Conservation (phyloP, 192 early-diverging fungal species). For the Rhizophlyctis rosea region DNA sequence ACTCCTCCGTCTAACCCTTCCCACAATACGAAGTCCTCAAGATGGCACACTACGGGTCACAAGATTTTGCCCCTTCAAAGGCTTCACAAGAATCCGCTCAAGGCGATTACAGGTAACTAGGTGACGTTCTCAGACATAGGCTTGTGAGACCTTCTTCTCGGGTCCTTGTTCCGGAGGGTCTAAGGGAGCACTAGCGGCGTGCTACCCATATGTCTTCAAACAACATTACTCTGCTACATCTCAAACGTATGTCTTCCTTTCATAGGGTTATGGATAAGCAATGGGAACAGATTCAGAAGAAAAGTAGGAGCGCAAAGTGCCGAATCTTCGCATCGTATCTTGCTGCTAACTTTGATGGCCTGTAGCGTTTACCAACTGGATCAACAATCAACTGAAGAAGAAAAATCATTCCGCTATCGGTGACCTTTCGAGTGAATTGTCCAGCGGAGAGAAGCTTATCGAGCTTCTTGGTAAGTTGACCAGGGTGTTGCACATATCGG, state of each 20-base stretch:
- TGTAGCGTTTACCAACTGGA: slow-evolving; percentile 83
- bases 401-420: slow-evolving; percentile 27
- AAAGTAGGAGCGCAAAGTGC: slow-evolving; percentile 60
- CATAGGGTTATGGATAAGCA: slow-evolving; percentile 63
- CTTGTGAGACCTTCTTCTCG: too few relatives aligned
- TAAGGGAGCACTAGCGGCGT: not conserved
- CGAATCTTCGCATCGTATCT: not conserved
- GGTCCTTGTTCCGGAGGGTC: too few relatives aligned
- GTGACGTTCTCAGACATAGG: too few relatives aligned
- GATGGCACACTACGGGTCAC: too few relatives aligned
- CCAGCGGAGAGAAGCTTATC: slow-evolving; percentile 66
- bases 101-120: slow-evolving; percentile 21
- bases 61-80: slow-evolving; percentile 29
- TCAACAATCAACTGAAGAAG: slow-evolving; percentile 34
- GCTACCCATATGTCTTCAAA: not conserved
- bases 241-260: slow-evolving; percentile 7
- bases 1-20: too few relatives aligned
- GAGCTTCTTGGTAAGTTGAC: slow-evolving; percentile 58
- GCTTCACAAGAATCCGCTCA: slow-evolving; percentile 24
- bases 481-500: too few relatives aligned
- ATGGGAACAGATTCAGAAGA: slow-evolving; percentile 91
- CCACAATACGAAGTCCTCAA: too few relatives aligned
- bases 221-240: too few relatives aligned
- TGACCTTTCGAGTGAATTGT: slow-evolving; percentile 59
- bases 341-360: not conserved